Conservation (phyloP, 768 basidiomycete genomes). For the Collybiopsis confluens region DNA sequence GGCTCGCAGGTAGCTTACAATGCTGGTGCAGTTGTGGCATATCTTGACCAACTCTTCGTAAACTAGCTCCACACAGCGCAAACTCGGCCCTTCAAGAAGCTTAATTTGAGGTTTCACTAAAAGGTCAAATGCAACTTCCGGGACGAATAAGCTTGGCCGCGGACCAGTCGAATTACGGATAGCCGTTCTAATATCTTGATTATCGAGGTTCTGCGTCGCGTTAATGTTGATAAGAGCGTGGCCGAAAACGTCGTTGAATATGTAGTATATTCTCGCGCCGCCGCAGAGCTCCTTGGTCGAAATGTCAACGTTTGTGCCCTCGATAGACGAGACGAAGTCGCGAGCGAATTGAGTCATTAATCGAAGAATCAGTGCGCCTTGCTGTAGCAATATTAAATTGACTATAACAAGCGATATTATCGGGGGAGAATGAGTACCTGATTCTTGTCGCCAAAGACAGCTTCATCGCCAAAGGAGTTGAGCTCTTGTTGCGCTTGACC, state of each 20-base stretch:
- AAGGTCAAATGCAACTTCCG: constrained; percentile 94
- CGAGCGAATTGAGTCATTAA: constrained; percentile 99
- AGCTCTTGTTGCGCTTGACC: constrained; percentile 99
- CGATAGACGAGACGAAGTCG: constrained; percentile 95
- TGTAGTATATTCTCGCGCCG: constrained; percentile 97
- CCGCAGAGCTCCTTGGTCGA: constrained; percentile 98
- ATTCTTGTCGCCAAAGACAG: constrained; percentile 88
- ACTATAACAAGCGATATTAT: constrained; percentile 10
- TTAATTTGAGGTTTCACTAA: constrained; percentile 99
- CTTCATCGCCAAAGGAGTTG: constrained; percentile 92
- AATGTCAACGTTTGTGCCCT: constrained; percentile 93
- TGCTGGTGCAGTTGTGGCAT: constrained; percentile 95
- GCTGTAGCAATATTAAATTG: constrained; percentile 31
- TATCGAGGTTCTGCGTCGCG: constrained; percentile 85
- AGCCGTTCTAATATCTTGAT: constrained; percentile 94
- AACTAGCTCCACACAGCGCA: constrained; percentile 95
- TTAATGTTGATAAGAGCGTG: constrained; percentile 87
- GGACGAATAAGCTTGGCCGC: constrained; percentile 92
- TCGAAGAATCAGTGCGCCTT: constrained; percentile 86
- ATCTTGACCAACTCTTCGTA: constrained; percentile 99
- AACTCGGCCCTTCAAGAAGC: constrained; percentile 86
- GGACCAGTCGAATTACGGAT: constrained; percentile 99
- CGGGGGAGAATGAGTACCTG: constrained; percentile 45
- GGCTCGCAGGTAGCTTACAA: constrained; percentile 42
- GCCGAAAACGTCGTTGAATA: constrained; percentile 98